These are phyloP conservation scores for Capsicum baccatum DNA, from an alignment of 257 asterid species.

Conservation along the genomic window DNA sequence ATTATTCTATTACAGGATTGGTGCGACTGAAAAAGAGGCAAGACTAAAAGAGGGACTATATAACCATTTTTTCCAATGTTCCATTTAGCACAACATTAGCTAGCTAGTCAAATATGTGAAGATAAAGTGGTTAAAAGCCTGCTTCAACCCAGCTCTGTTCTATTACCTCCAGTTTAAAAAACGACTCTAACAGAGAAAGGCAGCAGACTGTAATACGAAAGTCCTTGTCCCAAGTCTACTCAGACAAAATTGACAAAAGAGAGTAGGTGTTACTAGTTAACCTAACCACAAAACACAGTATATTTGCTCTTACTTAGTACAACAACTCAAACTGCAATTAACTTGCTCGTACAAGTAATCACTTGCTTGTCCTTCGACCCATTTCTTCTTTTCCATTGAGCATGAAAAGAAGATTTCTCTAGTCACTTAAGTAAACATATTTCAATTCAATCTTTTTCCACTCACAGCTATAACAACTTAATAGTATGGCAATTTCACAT, in stretches of 20 bases:
- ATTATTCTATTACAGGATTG: neutral
- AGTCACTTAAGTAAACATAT: neutral
- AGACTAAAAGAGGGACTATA: neutral
- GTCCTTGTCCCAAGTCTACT: neutral
- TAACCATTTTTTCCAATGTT: neutral
- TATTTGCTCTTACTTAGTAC: neutral
- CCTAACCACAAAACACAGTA: neutral
- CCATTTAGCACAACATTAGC: neutral
- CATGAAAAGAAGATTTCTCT: neutral
- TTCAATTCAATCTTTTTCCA: neutral
- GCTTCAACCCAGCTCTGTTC: neutral
- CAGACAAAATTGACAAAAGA: conserved; percentile 1
- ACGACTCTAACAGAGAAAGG: neutral
- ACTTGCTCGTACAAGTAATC: neutral
- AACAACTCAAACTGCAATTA: neutral
- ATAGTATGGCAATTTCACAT: neutral
- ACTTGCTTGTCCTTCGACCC: neutral
- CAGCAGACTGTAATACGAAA: neutral
- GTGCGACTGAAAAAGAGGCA: neutral
- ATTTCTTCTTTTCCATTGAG: neutral
- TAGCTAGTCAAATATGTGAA: neutral
- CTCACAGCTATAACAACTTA: neutral
- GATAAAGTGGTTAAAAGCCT: neutral
- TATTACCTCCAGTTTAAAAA: neutral
- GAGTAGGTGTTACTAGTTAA: neutral